Evolutionary conservation across 78 protist species (phyloP).

Genomic region (slime mould (Dictyostelium discoideum)): dicty_2.7 NC_007088.5:5273001-5273500

Average conservation of each 20-base stretch:
- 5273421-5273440: background rate
- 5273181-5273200: constrained; percentile 56
- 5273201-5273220: background rate
- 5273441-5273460: no score
- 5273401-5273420: background rate
- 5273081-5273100: constrained; percentile 75
- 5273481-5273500: constrained; percentile 36
- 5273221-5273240: constrained; percentile 34
- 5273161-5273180: constrained; percentile 58
- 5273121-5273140: background rate
- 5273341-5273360: constrained; percentile 31
- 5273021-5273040: constrained; percentile 69
- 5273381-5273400: no score
- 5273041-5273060: constrained; percentile 48
- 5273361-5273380: constrained; percentile 49
- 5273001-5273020: background rate
- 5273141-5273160: constrained; percentile 51
- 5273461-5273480: constrained; percentile 19
- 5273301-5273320: constrained; percentile 44
- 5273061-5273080: constrained; percentile 27
- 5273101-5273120: background rate
- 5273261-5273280: constrained; percentile 3
- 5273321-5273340: constrained; percentile 16
- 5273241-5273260: background rate
- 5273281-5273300: constrained; percentile 19